A percentile compares a stretch with the other conserved stretches of the same genome.
phyloP scores from a whole-genome alignment of 129 eudicot species.

The Tagetes erecta region DNA sequence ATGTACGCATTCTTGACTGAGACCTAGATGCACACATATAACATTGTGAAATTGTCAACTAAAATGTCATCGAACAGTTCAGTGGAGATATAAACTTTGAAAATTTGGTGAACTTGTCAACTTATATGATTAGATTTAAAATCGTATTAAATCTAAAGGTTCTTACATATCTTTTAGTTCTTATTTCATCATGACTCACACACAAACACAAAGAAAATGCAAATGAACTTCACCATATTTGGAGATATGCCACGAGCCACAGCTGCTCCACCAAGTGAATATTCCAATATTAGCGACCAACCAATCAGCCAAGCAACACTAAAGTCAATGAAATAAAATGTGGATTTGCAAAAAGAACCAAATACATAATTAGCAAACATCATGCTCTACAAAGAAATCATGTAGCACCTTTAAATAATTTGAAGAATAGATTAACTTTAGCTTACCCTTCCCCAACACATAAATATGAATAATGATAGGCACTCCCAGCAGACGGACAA shows the following conservation, averaged over 20 bases:
- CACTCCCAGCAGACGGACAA: conserved; percentile 99
- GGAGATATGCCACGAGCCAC: conserved; percentile 99
- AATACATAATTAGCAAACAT: conserved; percentile 2
- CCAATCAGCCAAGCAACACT: conserved; percentile 98
- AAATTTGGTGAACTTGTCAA: neutral
- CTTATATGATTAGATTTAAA: neutral
- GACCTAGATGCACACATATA: neutral
- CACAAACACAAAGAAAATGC: neutral
- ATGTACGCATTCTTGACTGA: neutral
- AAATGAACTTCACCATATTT: conserved; percentile 65
- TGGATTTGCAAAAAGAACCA: conserved; percentile 13
- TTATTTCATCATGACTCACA: neutral
- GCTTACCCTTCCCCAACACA: conserved; percentile 97
- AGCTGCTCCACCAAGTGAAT: conserved; percentile 95
- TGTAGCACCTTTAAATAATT: neutral
- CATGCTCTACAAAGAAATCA: neutral
- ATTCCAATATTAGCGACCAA: conserved; percentile 94
- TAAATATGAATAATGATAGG: conserved; percentile 91
- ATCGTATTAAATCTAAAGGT: neutral
- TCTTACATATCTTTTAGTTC: neutral
- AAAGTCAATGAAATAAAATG: conserved; percentile 21
- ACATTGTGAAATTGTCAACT: neutral
- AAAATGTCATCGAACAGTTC: neutral
- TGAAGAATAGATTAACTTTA: neutral
- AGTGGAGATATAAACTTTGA: neutral